Conservation (phyloP, 306 rosid genomes). For the Bauhinia variegata region DNA sequence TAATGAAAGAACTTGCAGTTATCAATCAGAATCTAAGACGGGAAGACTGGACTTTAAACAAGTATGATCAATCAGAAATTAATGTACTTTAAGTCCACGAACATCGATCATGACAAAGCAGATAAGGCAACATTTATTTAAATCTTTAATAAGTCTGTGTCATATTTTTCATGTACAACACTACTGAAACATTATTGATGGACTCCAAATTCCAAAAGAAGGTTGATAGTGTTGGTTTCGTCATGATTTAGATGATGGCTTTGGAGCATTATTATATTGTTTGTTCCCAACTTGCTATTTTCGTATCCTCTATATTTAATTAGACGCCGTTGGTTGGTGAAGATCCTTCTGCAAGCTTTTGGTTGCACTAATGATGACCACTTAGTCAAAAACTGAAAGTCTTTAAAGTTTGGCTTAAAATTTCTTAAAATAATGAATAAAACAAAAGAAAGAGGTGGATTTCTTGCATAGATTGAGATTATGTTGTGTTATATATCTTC, state of each 20-base stretch:
- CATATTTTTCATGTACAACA: constrained; percentile 43
- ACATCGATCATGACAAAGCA: constrained; percentile 30
- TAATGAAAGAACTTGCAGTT: background rate
- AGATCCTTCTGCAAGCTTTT: no score
- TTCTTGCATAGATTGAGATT: no score
- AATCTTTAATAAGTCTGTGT: constrained; percentile 2
- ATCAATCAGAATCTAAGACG: constrained; percentile 12
- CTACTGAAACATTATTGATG: constrained; percentile 30
- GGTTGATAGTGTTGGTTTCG: constrained; percentile 27
- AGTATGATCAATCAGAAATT: background rate
- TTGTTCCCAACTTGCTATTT: no score
- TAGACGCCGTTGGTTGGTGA: no score
- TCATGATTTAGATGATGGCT: constrained; percentile 9
- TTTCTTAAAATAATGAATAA: no score
- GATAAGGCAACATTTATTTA: constrained; percentile 34
- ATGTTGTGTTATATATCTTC: no score
- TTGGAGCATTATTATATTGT: no score
- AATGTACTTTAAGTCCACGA: constrained; percentile 10
- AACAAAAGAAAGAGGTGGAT: no score
- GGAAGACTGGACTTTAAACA: background rate
- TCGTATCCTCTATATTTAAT: no score
- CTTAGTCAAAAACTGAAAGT: no score
- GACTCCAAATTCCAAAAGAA: constrained; percentile 18
- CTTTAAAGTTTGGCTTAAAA: no score
- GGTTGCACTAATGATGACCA: no score